A percentile compares a stretch with the other conserved stretches of the same genome.
phyloP scores from a whole-genome alignment of 169 alveolate genomes.

The Cryptosporidium viatorum region DNA sequence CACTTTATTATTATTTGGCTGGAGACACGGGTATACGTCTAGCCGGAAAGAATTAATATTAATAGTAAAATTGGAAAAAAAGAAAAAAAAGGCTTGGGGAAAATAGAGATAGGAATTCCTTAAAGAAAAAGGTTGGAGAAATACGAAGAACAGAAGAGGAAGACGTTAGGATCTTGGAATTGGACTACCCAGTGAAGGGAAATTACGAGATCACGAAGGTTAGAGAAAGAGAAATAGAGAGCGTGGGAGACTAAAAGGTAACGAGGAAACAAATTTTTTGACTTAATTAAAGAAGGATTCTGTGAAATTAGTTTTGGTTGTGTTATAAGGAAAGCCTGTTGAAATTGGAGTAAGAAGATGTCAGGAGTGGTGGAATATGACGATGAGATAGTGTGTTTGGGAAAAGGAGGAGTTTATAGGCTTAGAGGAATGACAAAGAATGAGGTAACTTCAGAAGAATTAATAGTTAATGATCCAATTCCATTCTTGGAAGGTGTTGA shows the following conservation, averaged over 20 bases:
- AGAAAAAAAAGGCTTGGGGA: neutral
- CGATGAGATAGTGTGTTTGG: conserved; percentile 61
- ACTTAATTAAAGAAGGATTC: neutral
- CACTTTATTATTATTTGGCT: neutral
- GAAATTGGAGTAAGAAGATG: neutral
- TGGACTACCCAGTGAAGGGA: neutral
- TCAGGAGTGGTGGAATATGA: neutral
- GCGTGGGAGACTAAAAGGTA: neutral
- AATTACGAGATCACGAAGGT: neutral
- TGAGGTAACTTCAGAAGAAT: neutral
- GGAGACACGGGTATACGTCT: conserved; percentile 1
- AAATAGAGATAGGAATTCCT: neutral
- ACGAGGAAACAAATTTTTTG: neutral
- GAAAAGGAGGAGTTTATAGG: conserved; percentile 58
- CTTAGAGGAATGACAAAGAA: conserved; percentile 22
- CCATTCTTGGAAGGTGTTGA: conserved; percentile 70
- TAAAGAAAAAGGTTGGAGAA: neutral
- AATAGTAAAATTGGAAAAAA: neutral
- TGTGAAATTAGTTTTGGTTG: neutral
- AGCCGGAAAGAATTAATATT: neutral
- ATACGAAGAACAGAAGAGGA: neutral
- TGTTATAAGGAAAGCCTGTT: neutral
- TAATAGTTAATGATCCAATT: neutral
- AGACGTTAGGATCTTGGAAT: neutral
- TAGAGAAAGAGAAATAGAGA: neutral